These are phyloP conservation scores for Rosa chinensis DNA, from an alignment of 306 rosid genomes.

Conservation along the genomic window DNA sequence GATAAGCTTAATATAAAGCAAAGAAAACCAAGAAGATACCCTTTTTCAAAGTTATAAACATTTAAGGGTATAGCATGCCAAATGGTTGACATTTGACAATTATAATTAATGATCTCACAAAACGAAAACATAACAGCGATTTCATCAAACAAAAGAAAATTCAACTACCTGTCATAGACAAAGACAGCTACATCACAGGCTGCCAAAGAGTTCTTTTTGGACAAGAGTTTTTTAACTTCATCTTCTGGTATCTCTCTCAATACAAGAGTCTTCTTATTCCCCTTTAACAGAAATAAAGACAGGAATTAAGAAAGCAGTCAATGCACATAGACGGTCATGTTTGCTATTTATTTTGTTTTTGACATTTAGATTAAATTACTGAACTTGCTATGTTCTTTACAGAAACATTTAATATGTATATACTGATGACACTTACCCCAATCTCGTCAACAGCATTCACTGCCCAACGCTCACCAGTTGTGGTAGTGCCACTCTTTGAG, in stretches of 20 bases:
- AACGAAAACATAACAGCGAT: not conserved
- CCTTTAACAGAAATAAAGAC: conserved; percentile 47
- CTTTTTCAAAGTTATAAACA: not conserved
- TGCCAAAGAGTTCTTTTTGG: conserved; percentile 69
- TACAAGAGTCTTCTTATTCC: conserved; percentile 69
- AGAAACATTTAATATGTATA: not conserved
- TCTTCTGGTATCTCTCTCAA: conserved; percentile 90
- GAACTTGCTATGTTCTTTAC: conserved; percentile 3
- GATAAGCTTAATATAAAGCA: not conserved
- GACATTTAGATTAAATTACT: not conserved
- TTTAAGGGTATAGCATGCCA: not conserved
- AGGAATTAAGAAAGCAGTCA: not conserved
- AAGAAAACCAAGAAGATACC: not conserved
- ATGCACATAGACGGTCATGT: not conserved
- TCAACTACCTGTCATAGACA: conserved; percentile 73
- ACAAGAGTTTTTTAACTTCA: conserved; percentile 45
- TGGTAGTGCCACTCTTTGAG: conserved; percentile 50
- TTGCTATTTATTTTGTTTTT: not conserved
- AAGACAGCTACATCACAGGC: conserved; percentile 89
- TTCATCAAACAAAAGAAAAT: conserved; percentile 1
- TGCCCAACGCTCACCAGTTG: conserved; percentile 60
- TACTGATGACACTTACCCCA: conserved; percentile 60
- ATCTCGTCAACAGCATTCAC: conserved; percentile 58
- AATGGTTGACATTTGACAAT: not conserved
- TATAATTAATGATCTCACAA: not conserved